phyloP scores from a whole-genome alignment of 2,329 filamentous ascomycete species.

The Aureobasidium sp. region DNA sequence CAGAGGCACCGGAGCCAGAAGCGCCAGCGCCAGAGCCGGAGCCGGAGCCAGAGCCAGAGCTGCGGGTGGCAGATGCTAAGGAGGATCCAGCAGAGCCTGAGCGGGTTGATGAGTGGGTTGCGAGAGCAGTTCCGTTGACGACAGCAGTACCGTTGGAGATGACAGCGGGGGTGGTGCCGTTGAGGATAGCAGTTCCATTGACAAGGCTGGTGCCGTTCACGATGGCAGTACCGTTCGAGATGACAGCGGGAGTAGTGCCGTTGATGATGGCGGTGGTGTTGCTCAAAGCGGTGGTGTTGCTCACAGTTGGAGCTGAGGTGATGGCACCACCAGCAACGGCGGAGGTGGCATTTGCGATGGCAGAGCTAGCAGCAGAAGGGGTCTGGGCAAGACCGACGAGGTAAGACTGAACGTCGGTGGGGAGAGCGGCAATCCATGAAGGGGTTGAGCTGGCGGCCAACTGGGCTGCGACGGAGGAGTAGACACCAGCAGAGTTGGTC shows the following conservation, averaged over 20 bases:
- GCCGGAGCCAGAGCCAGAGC: conserved; percentile 4
- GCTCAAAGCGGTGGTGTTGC: conserved; percentile 2
- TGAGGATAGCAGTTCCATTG: conserved; percentile 4
- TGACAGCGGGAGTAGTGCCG: conserved; percentile 18
- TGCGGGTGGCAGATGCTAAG: neutral
- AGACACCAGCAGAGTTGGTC: conserved; percentile 37
- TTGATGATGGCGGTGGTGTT: conserved; percentile 11
- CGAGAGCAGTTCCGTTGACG: neutral
- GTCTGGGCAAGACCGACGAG: conserved; percentile 25
- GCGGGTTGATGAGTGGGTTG: neutral
- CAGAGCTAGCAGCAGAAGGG: conserved; percentile 22
- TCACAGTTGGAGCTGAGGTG: conserved; percentile 15
- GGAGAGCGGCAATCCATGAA: conserved; percentile 40
- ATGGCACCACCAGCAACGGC: conserved; percentile 15
- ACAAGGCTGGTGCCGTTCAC: neutral
- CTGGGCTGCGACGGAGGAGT: conserved; percentile 36
- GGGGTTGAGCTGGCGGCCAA: conserved; percentile 39
- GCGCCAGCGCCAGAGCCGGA: conserved; percentile 15
- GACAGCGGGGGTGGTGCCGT: conserved; percentile 19
- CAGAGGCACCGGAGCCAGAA: conserved; percentile 17
- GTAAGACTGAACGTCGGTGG: conserved; percentile 39
- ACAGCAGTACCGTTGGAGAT: neutral
- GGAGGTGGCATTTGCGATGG: conserved; percentile 20
- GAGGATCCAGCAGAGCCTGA: neutral
- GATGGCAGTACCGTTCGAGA: neutral